Conservation (phyloP, 164 flowering plant genomes). For the Stephania yunnanensis region DNA sequence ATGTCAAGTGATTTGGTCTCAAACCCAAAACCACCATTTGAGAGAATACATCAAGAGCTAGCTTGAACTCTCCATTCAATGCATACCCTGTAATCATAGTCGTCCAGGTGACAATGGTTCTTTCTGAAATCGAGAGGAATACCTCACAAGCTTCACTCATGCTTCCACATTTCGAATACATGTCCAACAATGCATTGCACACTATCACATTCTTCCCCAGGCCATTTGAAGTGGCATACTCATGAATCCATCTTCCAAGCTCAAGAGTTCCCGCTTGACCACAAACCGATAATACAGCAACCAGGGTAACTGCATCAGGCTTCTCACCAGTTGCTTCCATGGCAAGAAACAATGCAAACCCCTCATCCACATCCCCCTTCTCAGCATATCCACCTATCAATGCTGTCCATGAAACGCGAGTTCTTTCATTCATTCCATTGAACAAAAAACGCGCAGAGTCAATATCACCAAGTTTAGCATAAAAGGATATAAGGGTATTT, state of each 20-base stretch:
- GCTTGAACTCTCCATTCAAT: slow-evolving; percentile 35
- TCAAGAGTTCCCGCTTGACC: slow-evolving; percentile 14
- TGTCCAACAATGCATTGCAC: slow-evolving; percentile 54
- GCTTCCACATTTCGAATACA: slow-evolving; percentile 51
- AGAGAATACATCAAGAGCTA: slow-evolving; percentile 16
- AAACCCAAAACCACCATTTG: slow-evolving; percentile 34
- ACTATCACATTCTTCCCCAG: slow-evolving; percentile 23
- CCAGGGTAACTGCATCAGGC: slow-evolving; percentile 49
- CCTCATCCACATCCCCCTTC: slow-evolving; percentile 40
- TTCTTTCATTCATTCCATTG: slow-evolving; percentile 31
- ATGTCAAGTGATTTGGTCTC: slow-evolving; percentile 56
- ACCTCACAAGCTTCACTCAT: slow-evolving; percentile 33
- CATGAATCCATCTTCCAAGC: slow-evolving; percentile 43
- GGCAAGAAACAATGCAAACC: slow-evolving; percentile 30
- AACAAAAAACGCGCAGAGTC: slow-evolving; percentile 37
- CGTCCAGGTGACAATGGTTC: slow-evolving; percentile 53
- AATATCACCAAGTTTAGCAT: slow-evolving; percentile 48
- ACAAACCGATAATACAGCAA: slow-evolving; percentile 48
- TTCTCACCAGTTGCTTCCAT: slow-evolving; percentile 45
- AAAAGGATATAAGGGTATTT: slow-evolving; percentile 55
- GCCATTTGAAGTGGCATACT: slow-evolving; percentile 27
- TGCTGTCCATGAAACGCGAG: slow-evolving; percentile 61
- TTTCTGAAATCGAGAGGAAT: slow-evolving; percentile 32
- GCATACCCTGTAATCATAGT: slow-evolving; percentile 49
- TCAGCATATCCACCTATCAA: slow-evolving; percentile 50